A percentile compares a stretch with the other conserved stretches of the same genome.
phyloP scores from a whole-genome alignment of 2,329 filamentous ascomycete species.

The Aspergillus sp. region DNA sequence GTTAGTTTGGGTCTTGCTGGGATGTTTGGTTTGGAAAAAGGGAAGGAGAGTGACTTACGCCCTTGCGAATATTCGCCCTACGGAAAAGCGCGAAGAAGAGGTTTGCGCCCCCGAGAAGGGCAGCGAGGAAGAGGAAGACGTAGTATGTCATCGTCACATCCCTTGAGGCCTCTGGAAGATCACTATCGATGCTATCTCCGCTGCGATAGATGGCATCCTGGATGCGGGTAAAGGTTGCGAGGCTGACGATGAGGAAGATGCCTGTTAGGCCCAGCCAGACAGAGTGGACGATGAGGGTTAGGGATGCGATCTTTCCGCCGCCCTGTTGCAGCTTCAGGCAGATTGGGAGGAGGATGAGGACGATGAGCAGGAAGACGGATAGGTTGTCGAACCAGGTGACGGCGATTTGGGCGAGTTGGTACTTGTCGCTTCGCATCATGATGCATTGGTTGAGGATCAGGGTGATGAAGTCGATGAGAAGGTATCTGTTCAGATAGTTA shows the following conservation, averaged over 20 bases:
- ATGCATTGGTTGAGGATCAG: constrained; percentile 13
- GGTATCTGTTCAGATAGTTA: background rate
- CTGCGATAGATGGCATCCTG: background rate
- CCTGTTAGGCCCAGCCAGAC: constrained; percentile 13
- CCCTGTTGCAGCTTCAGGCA: constrained; percentile 21
- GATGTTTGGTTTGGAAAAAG: background rate
- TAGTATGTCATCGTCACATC: constrained; percentile 12
- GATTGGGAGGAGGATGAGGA: constrained; percentile 21
- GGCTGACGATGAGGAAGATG: constrained; percentile 14
- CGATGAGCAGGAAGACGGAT: constrained; percentile 10
- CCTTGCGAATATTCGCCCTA: constrained; percentile 6
- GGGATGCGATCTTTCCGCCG: background rate
- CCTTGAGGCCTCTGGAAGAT: background rate
- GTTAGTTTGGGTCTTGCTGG: background rate
- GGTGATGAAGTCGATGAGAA: constrained; percentile 12
- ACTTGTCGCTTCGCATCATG: background rate
- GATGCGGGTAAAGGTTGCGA: constrained; percentile 13
- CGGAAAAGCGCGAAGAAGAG: constrained; percentile 17
- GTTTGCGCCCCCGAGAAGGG: constrained; percentile 13
- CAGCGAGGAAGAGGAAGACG: constrained; percentile 19
- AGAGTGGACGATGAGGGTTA: constrained; percentile 12
- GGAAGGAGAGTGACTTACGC: constrained; percentile 12
- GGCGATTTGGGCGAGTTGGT: constrained; percentile 1
- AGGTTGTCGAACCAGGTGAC: constrained; percentile 11
- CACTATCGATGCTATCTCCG: background rate